Evolutionary conservation across 805 yeast species (phyloP), one percentile per base, ranked within the genome.

Genomic region (Zygotorulaspora danielsina): DNA sequence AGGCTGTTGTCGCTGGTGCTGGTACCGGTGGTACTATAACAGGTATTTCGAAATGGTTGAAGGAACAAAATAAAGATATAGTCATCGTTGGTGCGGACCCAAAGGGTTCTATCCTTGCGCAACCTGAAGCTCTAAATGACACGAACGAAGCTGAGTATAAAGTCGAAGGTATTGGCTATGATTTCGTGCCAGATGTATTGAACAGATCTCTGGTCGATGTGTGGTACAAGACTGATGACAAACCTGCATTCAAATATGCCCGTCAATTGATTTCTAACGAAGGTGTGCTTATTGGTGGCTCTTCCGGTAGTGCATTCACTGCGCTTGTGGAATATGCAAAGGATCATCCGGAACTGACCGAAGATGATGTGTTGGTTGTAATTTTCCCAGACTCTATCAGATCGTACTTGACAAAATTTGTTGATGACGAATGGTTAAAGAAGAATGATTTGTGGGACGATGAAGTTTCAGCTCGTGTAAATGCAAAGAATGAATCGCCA

Each of bases 11-110:
- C 39, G 95, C 95, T 26, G 95, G 95, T 62, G 95, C 95, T 6
- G 95, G 95, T 66, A 85, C 95, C 42, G 95, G 95, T 65, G 95
- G 95, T 66, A 85, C 95, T 38, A 81, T 85, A 58, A 69, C 84
- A 37, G 95, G 95, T 67, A 83, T 84, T 51, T 77, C 93, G 41
- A 72, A 70, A 51, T 86, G 79, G 53, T 71, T 85, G 61, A 84
- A 84, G 67, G 84, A 78, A 60, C 73, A 81, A 62, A 73, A 83
- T 63, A 66, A 78, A 18, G 65, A 76, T 11, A 69, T 85, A 46
- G 61, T 70, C 42, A 75, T 85, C 30, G 72, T 81, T 36, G 95
- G 82, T 50, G 95, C 94, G 30, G 95, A 85, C 66, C 95, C 95
- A 27, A 70, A 76, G 48, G 95, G 95, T 21, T 86, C 95, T 34